Base-by-base conservation (phyloP, 1,284 basidiomycete species). In the Boletus sp. region DNA sequence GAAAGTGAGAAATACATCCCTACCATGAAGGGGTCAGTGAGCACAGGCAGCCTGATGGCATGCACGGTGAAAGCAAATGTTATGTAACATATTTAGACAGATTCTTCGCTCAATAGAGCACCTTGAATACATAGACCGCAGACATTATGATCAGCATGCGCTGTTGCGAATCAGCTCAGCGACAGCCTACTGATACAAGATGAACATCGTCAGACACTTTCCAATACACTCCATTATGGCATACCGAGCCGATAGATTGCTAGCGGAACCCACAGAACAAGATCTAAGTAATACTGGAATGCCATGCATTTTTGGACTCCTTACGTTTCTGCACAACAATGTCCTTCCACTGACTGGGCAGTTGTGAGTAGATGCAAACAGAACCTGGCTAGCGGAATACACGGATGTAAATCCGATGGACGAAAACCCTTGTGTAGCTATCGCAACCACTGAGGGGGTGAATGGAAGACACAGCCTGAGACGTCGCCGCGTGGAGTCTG, bases 371-470 rank as follows among this genome's bases (percentile, higher is more conserved):
- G 4, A 21, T 7, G 2, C 4, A 21, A 37, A 23, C 27, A 25
- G 19, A 3, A n/a, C 2, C 11, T 2, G 10, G 27, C 35, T 3
- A 19, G 30, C 4, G 19, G 30, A 13, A 53, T 65, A 7, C n/a
- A 65, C 64, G 62, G 23, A 54, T 3, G 19, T 68, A 67, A 16
- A 67, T 47, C 19, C 68, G 57, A 37, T 61, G 33, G 14, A 67
- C 28, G 21, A 67, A 69, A 58, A 67, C 0, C 56, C 56, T 33
- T 71, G 67, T 2, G 65, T 58, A 21, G 7, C 9, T n/a, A 65
- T 19, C 23, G 62, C 38, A 25, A 52, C 48, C n/a, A 59, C 0
- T 8, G 14, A 13, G 23, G n/a, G 40, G n/a, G 40, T 19, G 17
- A 43, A 43, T 23, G 40, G 17, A 23, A n/a, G 13, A 43, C 40